Percentiles rank a stretch among this genome's conserved stretches.
Conservation (phyloP, 108 stramenopile species). For the Nitzschia sp. region DNA sequence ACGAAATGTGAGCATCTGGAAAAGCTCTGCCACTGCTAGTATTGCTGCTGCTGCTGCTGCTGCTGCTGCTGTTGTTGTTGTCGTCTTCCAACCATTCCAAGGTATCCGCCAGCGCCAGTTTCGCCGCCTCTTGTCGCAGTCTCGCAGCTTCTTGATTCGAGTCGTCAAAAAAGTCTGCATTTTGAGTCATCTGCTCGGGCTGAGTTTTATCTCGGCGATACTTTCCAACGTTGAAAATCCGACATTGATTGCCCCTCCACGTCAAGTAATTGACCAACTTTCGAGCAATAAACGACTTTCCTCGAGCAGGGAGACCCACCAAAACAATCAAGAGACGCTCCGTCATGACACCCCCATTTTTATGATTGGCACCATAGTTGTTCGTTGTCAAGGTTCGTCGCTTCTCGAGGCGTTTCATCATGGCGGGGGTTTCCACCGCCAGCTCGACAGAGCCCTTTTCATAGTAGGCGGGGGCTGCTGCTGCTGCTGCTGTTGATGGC, state of each 20-base stretch:
- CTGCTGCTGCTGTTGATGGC: too few species aligned
- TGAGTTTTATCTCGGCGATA: constrained; percentile 64
- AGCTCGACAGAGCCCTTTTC: constrained; percentile 49
- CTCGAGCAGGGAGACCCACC: constrained; percentile 86
- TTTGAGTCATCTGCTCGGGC: constrained; percentile 41
- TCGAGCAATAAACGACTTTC: constrained; percentile 89
- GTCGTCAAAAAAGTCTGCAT: constrained; percentile 81
- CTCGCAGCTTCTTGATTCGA: constrained; percentile 58
- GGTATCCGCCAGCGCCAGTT: constrained; percentile 72
- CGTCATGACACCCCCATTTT: not conserved
- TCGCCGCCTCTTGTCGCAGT: constrained; percentile 66
- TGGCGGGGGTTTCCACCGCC: constrained; percentile 52
- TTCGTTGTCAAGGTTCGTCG: constrained; percentile 65
- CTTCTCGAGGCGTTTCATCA: too few species aligned
- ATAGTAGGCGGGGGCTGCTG: too few species aligned
- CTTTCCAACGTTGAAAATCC: constrained; percentile 91
- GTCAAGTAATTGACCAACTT: constrained; percentile 77
- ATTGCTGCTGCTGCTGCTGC: not conserved
- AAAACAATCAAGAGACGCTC: constrained; percentile 73
- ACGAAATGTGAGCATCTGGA: not conserved
- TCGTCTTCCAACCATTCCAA: constrained; percentile 76
- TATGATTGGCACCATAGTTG: too few species aligned
- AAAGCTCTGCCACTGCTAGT: constrained; percentile 11
- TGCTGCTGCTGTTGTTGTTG: constrained; percentile 27
- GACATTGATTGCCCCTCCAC: constrained; percentile 74